Percentiles rank a stretch among this genome's conserved stretches.
Conservation (phyloP, 2,329 filamentous ascomycete species). For the Hymenotorrendiella dingleyae region DNA sequence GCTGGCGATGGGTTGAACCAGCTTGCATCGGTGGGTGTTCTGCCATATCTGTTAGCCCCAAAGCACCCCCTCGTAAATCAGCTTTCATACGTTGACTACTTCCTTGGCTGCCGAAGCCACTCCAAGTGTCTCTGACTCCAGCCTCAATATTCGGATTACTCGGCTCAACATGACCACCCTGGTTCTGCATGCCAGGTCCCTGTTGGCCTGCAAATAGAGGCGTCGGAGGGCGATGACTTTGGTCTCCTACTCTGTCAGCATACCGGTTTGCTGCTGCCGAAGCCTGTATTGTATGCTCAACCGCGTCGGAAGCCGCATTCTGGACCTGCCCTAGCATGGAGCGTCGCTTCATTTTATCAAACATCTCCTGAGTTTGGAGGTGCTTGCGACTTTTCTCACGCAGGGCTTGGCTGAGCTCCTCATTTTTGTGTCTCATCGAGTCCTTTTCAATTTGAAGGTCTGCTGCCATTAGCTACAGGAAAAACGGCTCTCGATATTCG, state of each 20-base stretch:
- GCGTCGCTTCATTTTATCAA: conserved; percentile 53
- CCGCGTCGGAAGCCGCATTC: conserved; percentile 46
- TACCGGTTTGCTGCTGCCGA: conserved; percentile 23
- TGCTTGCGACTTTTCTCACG: conserved; percentile 67
- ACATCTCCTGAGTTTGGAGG: conserved; percentile 60
- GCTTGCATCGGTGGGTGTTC: conserved; percentile 20
- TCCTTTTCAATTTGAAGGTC: conserved; percentile 57
- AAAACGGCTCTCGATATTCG: background rate
- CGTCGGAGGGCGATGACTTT: conserved; percentile 14
- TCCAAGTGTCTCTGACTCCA: conserved; percentile 17
- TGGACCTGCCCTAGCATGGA: conserved; percentile 50
- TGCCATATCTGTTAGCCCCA: too few relatives aligned
- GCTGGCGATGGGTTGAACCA: conserved; percentile 29
- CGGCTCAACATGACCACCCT: too few relatives aligned
- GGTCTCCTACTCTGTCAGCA: conserved; percentile 19
- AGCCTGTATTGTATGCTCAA: conserved; percentile 36
- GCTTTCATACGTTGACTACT: conserved; percentile 17
- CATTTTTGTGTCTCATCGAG: conserved; percentile 61
- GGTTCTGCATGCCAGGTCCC: conserved; percentile 6
- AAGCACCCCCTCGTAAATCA: too few relatives aligned
- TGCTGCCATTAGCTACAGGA: conserved; percentile 26
- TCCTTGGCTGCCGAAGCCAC: conserved; percentile 20
- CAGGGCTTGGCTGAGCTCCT: conserved; percentile 61
- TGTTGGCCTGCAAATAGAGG: conserved; percentile 16
- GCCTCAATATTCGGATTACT: conserved; percentile 6